Percentiles rank a stretch among this genome's conserved stretches.
Evolutionary conservation across 116 monocot genomes (phyloP).

Genomic region (Thalassia testudinum): DNA sequence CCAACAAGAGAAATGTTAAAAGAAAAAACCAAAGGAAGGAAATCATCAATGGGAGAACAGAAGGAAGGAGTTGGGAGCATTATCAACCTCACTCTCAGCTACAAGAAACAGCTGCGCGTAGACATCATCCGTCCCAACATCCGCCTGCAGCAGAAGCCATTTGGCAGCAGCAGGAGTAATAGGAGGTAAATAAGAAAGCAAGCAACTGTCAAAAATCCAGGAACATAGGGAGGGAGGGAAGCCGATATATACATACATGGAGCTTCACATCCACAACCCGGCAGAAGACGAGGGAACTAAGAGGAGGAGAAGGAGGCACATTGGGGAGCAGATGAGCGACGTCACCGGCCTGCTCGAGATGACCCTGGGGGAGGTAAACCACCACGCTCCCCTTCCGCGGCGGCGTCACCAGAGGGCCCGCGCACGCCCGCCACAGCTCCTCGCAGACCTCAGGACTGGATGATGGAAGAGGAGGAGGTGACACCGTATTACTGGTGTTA

Average conservation of each 20-base stretch:
- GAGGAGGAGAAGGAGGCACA: conserved; percentile 47
- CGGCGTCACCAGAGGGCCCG: conserved; percentile 46
- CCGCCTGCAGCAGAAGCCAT: conserved; percentile 27
- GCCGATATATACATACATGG: conserved; percentile 18
- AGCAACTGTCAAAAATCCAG: too few relatives aligned
- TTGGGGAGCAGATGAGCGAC: conserved; percentile 1
- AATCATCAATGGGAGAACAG: neutral
- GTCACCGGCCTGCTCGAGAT: conserved; percentile 38
- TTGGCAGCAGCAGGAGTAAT: too few relatives aligned
- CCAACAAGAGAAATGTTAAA: too few relatives aligned
- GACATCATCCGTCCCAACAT: conserved; percentile 55
- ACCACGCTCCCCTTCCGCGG: conserved; percentile 69
- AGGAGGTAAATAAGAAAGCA: neutral
- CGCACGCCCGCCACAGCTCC: conserved; percentile 90
- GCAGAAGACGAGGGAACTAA: conserved; percentile 77
- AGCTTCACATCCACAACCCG: conserved; percentile 56
- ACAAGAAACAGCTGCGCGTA: conserved; percentile 56
- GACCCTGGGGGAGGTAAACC: conserved; percentile 85
- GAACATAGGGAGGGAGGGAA: neutral
- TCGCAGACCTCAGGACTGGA: conserved; percentile 27
- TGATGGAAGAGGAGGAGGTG: neutral
- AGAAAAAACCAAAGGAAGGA: neutral
- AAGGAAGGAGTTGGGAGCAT: neutral
- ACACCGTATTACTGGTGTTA: neutral
- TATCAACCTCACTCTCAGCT: conserved; percentile 53